These are phyloP conservation scores for Aspergillus nanangensis DNA, from an alignment of 495 filamentous ascomycete species.

Conservation along the genomic window DNA sequence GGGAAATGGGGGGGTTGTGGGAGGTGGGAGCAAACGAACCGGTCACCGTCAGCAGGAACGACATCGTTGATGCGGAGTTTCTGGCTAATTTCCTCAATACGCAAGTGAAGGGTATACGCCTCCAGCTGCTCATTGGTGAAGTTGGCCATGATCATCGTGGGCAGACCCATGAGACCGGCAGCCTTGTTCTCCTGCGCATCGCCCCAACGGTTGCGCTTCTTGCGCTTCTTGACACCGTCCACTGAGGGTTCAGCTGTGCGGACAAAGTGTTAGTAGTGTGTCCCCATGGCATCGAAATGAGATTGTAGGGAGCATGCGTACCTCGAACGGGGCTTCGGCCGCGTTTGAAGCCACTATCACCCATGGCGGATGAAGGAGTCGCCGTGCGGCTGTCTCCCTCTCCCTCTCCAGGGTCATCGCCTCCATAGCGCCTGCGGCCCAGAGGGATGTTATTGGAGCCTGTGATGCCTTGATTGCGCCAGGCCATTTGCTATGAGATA, in stretches of 20 bases:
- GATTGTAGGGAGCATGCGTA: constrained; percentile 24
- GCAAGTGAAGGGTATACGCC: constrained; percentile 89
- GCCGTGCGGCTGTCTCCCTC: constrained; percentile 58
- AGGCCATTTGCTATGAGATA: constrained; percentile 56
- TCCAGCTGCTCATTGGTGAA: constrained; percentile 98
- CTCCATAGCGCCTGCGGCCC: constrained; percentile 81
- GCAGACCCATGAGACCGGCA: constrained; percentile 93
- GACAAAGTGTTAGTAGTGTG: background rate
- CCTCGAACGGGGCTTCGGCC: constrained; percentile 71
- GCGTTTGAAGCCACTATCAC: constrained; percentile 56
- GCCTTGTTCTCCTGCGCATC: constrained; percentile 96
- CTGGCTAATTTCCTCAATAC: constrained; percentile 98
- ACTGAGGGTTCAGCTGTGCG: constrained; percentile 45
- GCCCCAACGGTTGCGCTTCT: constrained; percentile 98
- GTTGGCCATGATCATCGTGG: constrained; percentile 89
- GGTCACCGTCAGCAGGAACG: constrained; percentile 88
- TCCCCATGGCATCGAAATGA: constrained; percentile 1
- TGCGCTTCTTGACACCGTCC: constrained; percentile 78
- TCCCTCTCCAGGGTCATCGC: constrained; percentile 56
- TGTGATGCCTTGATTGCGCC: constrained; percentile 93
- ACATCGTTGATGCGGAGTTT: constrained; percentile 98
- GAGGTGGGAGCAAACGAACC: constrained; percentile 50
- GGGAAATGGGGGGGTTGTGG: background rate
- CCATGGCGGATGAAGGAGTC: constrained; percentile 42
- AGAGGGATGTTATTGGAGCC: constrained; percentile 98